These are phyloP conservation scores for Cyanidiococcus yangmingshanensis DNA, from an alignment of 23 red algal species.

Conservation along the genomic window DNA sequence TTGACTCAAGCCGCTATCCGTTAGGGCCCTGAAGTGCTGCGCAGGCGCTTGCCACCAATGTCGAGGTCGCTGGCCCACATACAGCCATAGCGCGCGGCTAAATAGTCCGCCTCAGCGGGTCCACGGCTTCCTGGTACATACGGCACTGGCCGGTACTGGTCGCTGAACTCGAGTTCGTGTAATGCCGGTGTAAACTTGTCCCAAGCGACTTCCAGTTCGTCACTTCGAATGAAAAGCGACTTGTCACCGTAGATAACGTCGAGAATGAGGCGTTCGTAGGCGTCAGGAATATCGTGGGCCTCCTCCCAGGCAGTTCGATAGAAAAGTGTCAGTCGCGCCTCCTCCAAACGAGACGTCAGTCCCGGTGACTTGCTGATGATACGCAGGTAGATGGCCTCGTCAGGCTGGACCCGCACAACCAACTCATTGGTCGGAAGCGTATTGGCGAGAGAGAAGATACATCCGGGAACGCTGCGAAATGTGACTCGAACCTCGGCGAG, in stretches of 20 bases:
- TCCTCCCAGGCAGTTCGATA: constrained; percentile 88
- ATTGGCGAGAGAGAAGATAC: constrained; percentile 32
- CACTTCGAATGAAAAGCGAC: constrained; percentile 83
- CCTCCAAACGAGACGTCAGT: constrained; percentile 74
- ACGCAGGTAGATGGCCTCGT: constrained; percentile 82
- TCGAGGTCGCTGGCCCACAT: constrained; percentile 17
- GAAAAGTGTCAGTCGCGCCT: constrained; percentile 80
- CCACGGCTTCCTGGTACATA: not conserved
- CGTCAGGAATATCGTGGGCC: constrained; percentile 91
- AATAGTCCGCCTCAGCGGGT: constrained; percentile 3
- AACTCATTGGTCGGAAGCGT: constrained; percentile 47
- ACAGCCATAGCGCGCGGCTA: constrained; percentile 12
- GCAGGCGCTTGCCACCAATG: constrained; percentile 11
- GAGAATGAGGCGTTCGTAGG: constrained; percentile 88
- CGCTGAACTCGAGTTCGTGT: constrained; percentile 41
- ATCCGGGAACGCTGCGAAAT: constrained; percentile 59
- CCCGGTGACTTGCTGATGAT: constrained; percentile 85
- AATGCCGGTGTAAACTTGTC: constrained; percentile 74
- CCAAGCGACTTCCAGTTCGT: constrained; percentile 80
- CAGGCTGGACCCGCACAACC: constrained; percentile 87
- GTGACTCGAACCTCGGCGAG: constrained; percentile 76
- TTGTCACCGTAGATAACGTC: constrained; percentile 96
- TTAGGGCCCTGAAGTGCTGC: too few relatives aligned
- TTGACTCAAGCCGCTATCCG: too few relatives aligned
- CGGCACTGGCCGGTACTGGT: constrained; percentile 10